Base-by-base conservation (phyloP, 257 asterid genomes). In the Lavandula angustifolia region DNA sequence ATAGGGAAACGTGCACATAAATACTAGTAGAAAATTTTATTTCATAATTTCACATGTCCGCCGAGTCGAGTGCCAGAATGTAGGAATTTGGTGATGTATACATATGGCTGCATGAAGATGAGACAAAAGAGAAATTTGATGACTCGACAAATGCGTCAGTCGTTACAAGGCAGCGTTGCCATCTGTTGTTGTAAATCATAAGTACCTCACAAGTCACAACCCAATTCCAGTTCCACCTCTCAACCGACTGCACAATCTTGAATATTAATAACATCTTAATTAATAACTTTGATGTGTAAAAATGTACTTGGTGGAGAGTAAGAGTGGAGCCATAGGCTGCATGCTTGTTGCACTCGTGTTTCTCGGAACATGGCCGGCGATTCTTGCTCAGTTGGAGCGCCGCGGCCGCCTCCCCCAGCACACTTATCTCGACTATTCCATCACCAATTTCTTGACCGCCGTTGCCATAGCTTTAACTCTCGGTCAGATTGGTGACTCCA, bases 321-420 rank as follows among this genome's bases (percentile, higher is more conserved):
- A 79, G 53, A 81, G 71, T 8, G 87, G 81, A 4, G 90, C 87
- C 6, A 81, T 84, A 70, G 80, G 61, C 0, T 84, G 87, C 43
- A 84, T 81, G 85, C 33, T 84, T 31, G 16, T 75, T 0, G 82
- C 90, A 2, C 70, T 84, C 2, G 51, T 74, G 51, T 79, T 79
- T 14, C 61, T 84, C 52, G 90, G 90, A 1, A 84, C 90, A 11
- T 81, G 85, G 87, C 90, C 90, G 5, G 85, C 90, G 0, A 16
- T 81, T 46, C 35, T 81, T 29, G 71, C 82, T 12, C 69, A 53
- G 1, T 51, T 84, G 7, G 90, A 79, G 69, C 48, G 90, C 57
- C 80, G 87, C 0, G 90, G 90, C 1, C 76, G 87, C 11, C 83
- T 84, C 2, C 87, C 89, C 0, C 86, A 83, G 65, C 89, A 80